Base-by-base conservation (phyloP, 2,329 filamentous ascomycete species). In the Neopestalotiopsis rosae region DNA sequence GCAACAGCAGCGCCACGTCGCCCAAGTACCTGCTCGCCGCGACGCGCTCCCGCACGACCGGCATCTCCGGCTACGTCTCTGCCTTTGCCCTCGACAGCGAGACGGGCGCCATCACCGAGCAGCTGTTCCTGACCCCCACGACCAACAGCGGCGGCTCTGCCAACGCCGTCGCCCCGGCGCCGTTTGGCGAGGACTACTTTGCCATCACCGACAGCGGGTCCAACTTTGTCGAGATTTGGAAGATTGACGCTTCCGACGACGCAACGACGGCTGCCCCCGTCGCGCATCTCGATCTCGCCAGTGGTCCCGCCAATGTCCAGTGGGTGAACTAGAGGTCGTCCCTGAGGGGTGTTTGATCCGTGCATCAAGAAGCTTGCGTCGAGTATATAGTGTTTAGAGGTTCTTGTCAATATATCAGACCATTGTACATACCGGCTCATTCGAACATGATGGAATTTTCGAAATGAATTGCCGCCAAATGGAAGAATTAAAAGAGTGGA, bases 161-260 rank as follows among this genome's bases (percentile, higher is more conserved):
- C 6, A 79, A 79, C 62, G 73, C 76, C 1, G 74, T 79, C 13
- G 67, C 72, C 0, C 71, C 76, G 4, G 72, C 74, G 6, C 61
- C 56, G 10, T 79, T 76, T 64, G 72, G 69, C 32, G 76, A 78
- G 59, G 72, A 77, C 14, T 76, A 75, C 69, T 76, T 78, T 40
- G 74, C 74, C 1, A 73, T 79, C 34, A 76, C 76, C 1, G 76
- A 79, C 61, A 74, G 70, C 49, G 73, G 69, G 4, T 68, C 67
- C 1, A 74, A 74, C 59, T 77, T 76, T 65, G 58, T 79, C 24
- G 74, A 79, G 69, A 66, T 78, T n/a, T 79, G 76, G 77, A 73
- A 76, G 71, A 73, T 76, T 42, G 69, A 69, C 2, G 69, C 69
- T 28, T 69, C n/a, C 24, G 52, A 40, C 24, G 38, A 65, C 7